phyloP scores from a whole-genome alignment of 2,329 filamentous ascomycete genomes.

The Penicillium sp. region DNA sequence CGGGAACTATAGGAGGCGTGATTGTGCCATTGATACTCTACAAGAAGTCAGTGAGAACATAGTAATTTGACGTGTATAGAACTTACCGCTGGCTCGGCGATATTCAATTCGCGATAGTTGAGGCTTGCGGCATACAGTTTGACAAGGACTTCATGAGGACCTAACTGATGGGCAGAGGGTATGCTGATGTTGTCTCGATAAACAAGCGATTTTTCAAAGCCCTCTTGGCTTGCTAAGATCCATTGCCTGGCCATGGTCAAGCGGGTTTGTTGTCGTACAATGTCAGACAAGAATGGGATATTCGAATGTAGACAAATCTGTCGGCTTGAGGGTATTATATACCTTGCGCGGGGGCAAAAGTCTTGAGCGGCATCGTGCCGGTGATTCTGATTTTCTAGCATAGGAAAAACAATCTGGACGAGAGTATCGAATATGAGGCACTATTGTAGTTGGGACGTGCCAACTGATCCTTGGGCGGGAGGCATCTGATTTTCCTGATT shows the following conservation, averaged over 20 bases:
- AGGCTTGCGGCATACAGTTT: constrained; percentile 14
- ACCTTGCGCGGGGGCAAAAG: background rate
- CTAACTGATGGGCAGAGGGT: background rate
- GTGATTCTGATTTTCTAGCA: background rate
- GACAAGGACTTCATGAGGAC: constrained; percentile 12
- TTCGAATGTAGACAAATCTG: background rate
- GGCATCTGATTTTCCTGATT: constrained; percentile 16
- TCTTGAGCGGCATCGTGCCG: background rate
- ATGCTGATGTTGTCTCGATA: constrained; percentile 15
- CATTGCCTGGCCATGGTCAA: constrained; percentile 14
- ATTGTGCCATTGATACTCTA: constrained; percentile 15
- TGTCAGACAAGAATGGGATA: background rate
- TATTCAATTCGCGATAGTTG: constrained; percentile 17
- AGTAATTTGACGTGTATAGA: background rate
- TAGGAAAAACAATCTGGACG: background rate
- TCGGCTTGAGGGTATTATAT: background rate
- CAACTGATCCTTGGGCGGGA: background rate
- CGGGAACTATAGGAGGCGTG: constrained; percentile 6
- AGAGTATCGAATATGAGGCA: background rate
- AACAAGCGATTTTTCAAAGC: constrained; percentile 13
- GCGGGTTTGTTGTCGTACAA: background rate
- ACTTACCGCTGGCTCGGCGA: constrained; percentile 9
- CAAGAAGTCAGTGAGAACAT: background rate
- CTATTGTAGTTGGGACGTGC: background rate
- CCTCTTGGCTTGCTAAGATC: constrained; percentile 13